Evolutionary conservation across 164 flowering plant genomes (phyloP).

Genomic region (Houttuynia cordata): DNA sequence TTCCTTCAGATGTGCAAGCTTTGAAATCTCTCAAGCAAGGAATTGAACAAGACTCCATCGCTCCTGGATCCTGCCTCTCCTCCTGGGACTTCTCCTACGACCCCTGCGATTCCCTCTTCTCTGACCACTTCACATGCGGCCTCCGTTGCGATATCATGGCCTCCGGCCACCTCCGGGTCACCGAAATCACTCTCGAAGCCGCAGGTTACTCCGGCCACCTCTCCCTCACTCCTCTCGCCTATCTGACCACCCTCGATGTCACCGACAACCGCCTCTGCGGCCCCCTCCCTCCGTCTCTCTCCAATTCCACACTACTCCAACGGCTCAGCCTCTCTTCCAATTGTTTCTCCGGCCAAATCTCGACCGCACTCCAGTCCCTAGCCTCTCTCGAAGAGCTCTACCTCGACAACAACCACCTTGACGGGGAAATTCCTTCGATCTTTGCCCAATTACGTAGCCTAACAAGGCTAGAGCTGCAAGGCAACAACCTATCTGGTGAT

Average conservation of each 20-base stretch:
- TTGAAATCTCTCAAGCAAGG: conserved; percentile 36
- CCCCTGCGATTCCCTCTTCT: conserved; percentile 65
- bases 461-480: conserved; percentile 60
- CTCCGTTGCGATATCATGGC: conserved; percentile 47
- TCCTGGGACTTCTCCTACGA: conserved; percentile 78
- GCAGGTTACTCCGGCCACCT: conserved; percentile 72
- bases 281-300: conserved; percentile 43
- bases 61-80: conserved; percentile 60
- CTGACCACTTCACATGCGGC: conserved; percentile 77
- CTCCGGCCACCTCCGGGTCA: conserved; percentile 39
- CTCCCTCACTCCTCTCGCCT: conserved; percentile 36
- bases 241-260: conserved; percentile 49
- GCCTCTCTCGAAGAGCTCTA: conserved; percentile 48
- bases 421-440: conserved; percentile 43
- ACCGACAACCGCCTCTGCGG: conserved; percentile 57
- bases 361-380: conserved; percentile 46
- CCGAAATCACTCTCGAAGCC: conserved; percentile 71
- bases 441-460: conserved; percentile 31
- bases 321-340: conserved; percentile 57
- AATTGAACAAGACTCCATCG: conserved; percentile 29
- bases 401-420: conserved; percentile 53
- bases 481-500: conserved; percentile 44
- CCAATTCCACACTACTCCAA: conserved; percentile 36
- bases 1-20: conserved; percentile 24
- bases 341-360: conserved; percentile 63